Percentiles rank a stretch among this genome's conserved stretches.
phyloP scores from a whole-genome alignment of 2,329 filamentous ascomycete genomes.

The Cladophialophora exuberans region DNA sequence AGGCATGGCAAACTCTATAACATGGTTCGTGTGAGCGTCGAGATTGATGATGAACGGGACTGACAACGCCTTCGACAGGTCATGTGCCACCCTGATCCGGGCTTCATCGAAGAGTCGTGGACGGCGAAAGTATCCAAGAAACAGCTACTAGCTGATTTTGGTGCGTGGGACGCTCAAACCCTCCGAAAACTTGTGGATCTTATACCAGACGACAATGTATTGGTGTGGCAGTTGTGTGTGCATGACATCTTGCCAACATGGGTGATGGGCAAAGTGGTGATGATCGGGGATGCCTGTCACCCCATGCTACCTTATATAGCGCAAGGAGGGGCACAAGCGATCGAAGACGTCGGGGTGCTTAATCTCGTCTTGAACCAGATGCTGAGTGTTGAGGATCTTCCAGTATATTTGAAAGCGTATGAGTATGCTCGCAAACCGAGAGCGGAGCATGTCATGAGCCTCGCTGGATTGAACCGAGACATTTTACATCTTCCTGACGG shows the following conservation, averaged over 20 bases:
- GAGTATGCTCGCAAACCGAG: neutral
- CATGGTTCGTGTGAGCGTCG: slow-evolving; percentile 31
- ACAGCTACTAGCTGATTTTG: slow-evolving; percentile 46
- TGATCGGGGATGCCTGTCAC: slow-evolving; percentile 47
- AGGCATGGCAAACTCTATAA: slow-evolving; percentile 36
- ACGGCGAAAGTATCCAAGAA: neutral
- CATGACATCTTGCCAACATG: slow-evolving; percentile 46
- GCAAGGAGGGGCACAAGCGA: slow-evolving; percentile 46
- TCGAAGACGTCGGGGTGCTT: slow-evolving; percentile 49
- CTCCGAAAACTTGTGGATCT: neutral
- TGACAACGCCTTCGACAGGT: slow-evolving; percentile 21
- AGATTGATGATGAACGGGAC: slow-evolving; percentile 14
- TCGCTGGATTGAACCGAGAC: neutral
- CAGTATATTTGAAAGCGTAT: neutral
- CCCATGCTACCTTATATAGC: slow-evolving; percentile 59
- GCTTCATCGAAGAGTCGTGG: slow-evolving; percentile 16
- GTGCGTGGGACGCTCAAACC: neutral
- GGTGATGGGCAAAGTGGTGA: slow-evolving; percentile 51
- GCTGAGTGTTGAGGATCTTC: neutral
- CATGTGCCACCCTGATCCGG: slow-evolving; percentile 34
- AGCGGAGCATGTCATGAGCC: neutral
- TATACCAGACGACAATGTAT: neutral
- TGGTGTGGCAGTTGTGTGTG: neutral
- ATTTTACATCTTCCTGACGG: slow-evolving; percentile 4
- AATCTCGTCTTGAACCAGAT: neutral